Evolutionary conservation across 768 basidiomycete species (phyloP).

Genomic region (Podaxis sp.): DNA sequence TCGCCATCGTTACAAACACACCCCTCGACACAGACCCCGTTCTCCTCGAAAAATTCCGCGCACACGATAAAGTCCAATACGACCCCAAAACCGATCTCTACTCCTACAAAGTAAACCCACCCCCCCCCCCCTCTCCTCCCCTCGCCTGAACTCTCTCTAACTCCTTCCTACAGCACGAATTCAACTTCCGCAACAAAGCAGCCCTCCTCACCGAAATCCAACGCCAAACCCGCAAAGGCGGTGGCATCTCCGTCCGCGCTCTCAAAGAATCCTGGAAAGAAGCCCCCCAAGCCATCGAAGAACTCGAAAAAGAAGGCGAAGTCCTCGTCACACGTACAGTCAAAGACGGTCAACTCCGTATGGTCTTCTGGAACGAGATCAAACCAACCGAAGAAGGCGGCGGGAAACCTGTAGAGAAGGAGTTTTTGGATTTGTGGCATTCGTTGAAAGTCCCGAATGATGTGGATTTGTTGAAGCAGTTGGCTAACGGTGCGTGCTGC

Average conservation of each 20-base stretch:
- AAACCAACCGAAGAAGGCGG: slow-evolving; percentile 73
- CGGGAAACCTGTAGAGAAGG: slow-evolving; percentile 77
- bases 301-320: slow-evolving; percentile 24
- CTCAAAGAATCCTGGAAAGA: slow-evolving; percentile 93
- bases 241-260: slow-evolving; percentile 79
- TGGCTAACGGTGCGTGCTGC: slow-evolving; percentile 60
- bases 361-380: slow-evolving; percentile 92
- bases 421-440: slow-evolving; percentile 89
- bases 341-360: slow-evolving; percentile 79
- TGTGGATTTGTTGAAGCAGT: slow-evolving; percentile 75
- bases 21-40: slow-evolving; percentile 71
- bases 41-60: slow-evolving; percentile 77
- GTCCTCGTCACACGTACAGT: slow-evolving; percentile 76
- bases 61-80: slow-evolving; percentile 76
- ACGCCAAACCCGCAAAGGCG: slow-evolving; percentile 78
- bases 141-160: background rate
- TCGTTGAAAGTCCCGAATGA: slow-evolving; percentile 82
- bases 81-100: slow-evolving; percentile 86
- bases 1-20: slow-evolving; percentile 78
- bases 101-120: slow-evolving; percentile 69
- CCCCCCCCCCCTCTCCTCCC: no score
- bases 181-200: slow-evolving; percentile 80
- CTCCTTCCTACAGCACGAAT: slow-evolving; percentile 66
- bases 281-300: slow-evolving; percentile 48
- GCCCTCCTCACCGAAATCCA: slow-evolving; percentile 85